Evolutionary conservation across 2,329 filamentous ascomycete species (phyloP), one percentile per base, ranked within the genome.

Genomic region (Penicillium olsonii): DNA sequence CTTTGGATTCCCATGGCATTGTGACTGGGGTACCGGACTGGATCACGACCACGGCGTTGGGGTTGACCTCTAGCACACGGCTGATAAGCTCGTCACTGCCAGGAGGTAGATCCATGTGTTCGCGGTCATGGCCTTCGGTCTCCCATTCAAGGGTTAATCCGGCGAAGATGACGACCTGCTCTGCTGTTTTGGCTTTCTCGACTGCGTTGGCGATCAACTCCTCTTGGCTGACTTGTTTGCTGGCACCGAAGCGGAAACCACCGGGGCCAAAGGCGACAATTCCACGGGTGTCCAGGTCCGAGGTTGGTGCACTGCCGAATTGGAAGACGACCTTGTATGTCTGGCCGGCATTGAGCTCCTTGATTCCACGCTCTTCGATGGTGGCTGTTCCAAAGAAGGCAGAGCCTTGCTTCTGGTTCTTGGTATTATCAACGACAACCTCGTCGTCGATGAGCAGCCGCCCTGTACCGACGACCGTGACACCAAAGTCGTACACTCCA

Each of bases 131-230:
- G 26, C 87, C 87, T 72, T 92, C 88, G 0, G 85, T 86, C 68
- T 92, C 89, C 87, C 88, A 92, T 63, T 92, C 88, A 31, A 81
- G 81, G 62, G 91, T 92, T 40, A 94, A 78, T 2, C 90, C 90
- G 2, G 85, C 85, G 63, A 88, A 88, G 45, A 94, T 76, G 53
- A 94, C 79, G 40, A 92, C 89, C 63, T 92, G 87, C 48, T 92
- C 88, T 1, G 85, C 85, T 35, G 81, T 78, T 64, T 78, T 80
- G 24, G 90, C 90, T 6, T 87, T 75, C 22, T 80, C 76, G 1
- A 87, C 85, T 0, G 89, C 88, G 52, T 84, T 78, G 42, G 79
- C 72, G 48, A 91, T 84, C 62, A 86, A 82, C 14, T 78, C 76
- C 48, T 81, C 70, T 31, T 78, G 70, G 57, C 84, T 77, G 38